phyloP scores from a whole-genome alignment of 306 rosid species.

The Betula pendula region DNA sequence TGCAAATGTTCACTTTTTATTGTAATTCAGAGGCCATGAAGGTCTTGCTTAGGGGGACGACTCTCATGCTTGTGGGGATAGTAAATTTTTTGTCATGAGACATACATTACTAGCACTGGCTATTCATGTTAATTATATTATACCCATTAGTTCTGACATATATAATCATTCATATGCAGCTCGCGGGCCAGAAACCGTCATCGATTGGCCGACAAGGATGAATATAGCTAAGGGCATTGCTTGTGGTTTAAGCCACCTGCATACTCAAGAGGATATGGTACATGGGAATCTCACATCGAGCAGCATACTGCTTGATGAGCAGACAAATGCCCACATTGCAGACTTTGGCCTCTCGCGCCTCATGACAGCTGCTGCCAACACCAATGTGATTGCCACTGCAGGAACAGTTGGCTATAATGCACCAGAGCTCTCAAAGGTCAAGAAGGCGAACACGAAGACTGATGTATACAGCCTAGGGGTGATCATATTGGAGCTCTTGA shows the following conservation, averaged over 20 bases:
- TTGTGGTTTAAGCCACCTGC: slow-evolving; percentile 56
- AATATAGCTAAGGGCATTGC: slow-evolving; percentile 71
- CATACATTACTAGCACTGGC: not conserved
- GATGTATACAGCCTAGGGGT: slow-evolving; percentile 82
- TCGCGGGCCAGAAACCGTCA: slow-evolving; percentile 62
- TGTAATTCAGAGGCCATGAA: too few species aligned
- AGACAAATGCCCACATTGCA: slow-evolving; percentile 64
- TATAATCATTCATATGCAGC: slow-evolving; percentile 39
- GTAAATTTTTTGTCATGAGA: too few species aligned
- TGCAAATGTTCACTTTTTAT: too few species aligned
- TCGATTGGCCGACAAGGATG: slow-evolving; percentile 91
- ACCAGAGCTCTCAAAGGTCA: slow-evolving; percentile 80
- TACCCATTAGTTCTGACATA: slow-evolving; percentile 7
- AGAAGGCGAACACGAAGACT: slow-evolving; percentile 56
- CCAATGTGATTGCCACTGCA: slow-evolving; percentile 80
- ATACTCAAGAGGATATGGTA: slow-evolving; percentile 54
- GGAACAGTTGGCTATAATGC: slow-evolving; percentile 85
- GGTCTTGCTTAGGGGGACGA: too few species aligned
- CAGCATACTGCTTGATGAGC: slow-evolving; percentile 67
- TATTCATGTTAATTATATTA: not conserved
- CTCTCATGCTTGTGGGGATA: too few species aligned
- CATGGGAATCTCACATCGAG: slow-evolving; percentile 87
- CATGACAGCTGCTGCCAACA: slow-evolving; percentile 76
- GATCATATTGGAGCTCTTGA: slow-evolving; percentile 75
- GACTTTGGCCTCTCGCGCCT: slow-evolving; percentile 82